Conservation (phyloP, 345 rosid genomes). For the Sonneratia alba region DNA sequence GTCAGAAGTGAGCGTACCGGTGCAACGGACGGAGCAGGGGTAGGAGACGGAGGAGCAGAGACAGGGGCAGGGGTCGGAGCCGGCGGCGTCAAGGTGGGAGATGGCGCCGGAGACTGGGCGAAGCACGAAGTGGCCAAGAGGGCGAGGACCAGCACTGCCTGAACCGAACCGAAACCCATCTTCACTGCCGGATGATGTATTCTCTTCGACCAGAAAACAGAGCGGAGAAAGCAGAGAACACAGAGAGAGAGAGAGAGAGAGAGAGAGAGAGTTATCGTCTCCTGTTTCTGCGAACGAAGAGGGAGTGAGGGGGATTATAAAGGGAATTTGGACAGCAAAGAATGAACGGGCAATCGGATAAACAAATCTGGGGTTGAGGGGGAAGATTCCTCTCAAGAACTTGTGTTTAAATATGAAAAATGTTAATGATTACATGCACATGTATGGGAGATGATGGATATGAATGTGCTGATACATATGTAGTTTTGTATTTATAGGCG, state of each 20-base stretch:
- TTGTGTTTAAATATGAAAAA: not conserved
- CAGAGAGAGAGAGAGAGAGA: not conserved
- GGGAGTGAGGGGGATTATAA: not conserved
- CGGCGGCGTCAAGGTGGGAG: constrained; percentile 27
- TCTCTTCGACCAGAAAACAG: not conserved
- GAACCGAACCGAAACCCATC: constrained; percentile 40
- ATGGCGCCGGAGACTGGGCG: constrained; percentile 67
- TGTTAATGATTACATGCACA: not conserved
- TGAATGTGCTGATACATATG: no score
- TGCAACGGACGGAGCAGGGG: constrained; percentile 26
- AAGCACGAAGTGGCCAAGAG: constrained; percentile 58
- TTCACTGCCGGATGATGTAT: not conserved
- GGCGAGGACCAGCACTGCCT: constrained; percentile 30
- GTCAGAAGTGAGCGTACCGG: constrained; percentile 9
- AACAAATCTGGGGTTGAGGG: not conserved
- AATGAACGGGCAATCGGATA: not conserved
- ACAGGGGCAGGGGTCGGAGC: constrained; percentile 18
- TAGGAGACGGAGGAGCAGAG: constrained; percentile 16
- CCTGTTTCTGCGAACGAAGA: not conserved
- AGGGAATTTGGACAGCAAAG: constrained; percentile 2
- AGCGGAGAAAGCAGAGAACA: no score
- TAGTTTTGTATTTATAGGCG: not conserved
- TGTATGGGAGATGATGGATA: not conserved
- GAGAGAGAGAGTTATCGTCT: not conserved
- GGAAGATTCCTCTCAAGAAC: not conserved